Evolutionary conservation across 345 rosid species (phyloP).

Genomic region (Eucalyptus albens): DNA sequence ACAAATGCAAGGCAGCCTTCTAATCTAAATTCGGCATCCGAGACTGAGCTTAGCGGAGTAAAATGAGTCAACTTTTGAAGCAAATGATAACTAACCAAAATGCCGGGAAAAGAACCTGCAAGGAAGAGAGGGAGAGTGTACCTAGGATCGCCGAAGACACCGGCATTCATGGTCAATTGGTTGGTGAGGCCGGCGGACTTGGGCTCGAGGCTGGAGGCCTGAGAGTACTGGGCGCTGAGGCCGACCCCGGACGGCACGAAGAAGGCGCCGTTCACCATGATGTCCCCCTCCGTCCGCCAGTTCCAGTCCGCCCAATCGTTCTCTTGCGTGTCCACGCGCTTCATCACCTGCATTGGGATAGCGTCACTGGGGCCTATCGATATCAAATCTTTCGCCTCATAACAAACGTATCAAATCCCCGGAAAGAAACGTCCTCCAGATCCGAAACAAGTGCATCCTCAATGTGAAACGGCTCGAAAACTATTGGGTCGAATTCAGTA

Average conservation of each 20-base stretch:
- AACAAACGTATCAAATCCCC: not conserved
- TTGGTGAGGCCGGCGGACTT: constrained; percentile 40
- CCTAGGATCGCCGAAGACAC: constrained; percentile 76
- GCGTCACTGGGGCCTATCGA: not conserved
- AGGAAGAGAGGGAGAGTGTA: not conserved
- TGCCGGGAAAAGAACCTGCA: not conserved
- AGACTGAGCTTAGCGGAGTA: not conserved
- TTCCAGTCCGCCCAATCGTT: constrained; percentile 70
- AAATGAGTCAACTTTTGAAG: not conserved
- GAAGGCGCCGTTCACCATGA: constrained; percentile 85
- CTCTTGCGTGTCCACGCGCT: constrained; percentile 74
- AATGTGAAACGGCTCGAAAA: not conserved
- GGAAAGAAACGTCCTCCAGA: not conserved
- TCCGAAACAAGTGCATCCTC: not conserved
- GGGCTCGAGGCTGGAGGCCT: constrained; percentile 80
- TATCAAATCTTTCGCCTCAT: not conserved
- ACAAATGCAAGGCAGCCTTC: not conserved
- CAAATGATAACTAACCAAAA: not conserved
- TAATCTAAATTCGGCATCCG: not conserved
- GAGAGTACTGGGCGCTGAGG: constrained; percentile 26
- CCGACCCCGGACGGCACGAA: constrained; percentile 91
- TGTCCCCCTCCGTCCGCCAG: constrained; percentile 92
- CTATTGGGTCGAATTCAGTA: not conserved
- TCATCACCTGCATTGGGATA: constrained; percentile 52
- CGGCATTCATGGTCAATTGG: constrained; percentile 69